Base-by-base conservation (phyloP, 352 stramenopile species). In the Globisporangium mamillatum region DNA sequence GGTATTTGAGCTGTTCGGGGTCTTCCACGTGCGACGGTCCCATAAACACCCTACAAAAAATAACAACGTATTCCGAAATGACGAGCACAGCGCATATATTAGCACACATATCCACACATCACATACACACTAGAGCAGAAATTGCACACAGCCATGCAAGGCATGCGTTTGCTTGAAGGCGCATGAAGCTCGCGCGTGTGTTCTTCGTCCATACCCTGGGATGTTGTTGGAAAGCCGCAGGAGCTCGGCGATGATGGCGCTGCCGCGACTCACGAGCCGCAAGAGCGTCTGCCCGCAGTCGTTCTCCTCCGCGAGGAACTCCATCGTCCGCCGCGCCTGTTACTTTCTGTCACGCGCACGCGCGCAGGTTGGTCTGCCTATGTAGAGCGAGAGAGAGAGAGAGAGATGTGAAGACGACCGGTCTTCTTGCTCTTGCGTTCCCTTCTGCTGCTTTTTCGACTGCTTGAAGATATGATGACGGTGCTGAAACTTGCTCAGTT, bases 231-330 rank as follows among this genome's bases (percentile, higher is more conserved):
- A 95, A 18, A 98, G 80, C 36, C 91, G 91, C 61, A 97, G 81
- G 60, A 99, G 80, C 72, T 98, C 93, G 12, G 96, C 93, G 53
- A 98, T 89, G 72, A 99, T 97, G 56, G 93, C 84, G 60, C 88
- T 95, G 22, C 94, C 96, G 32, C 86, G 80, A 70, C 90, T 94
- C 50, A 98, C 93, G 66, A 99, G 88, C 29, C 84, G 86, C 77
- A 99, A 80, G 67, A 98, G 82, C 69, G 93, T 98, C 81, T 97
- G 91, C 0, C 95, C 96, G 84, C 96, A 99, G 66, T 98, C 83
- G 70, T 98, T 98, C 66, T 98, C 90, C 64, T 96, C 84, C 5
- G 88, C 88, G 57, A 97, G 85, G 64, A 96, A 94, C 79, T 94
- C 90, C 88, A 96, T 95, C 10, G 27, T 48, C 32, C 46, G 44